phyloP scores from a whole-genome alignment of 345 rosid species.

The Eucalyptus tenuipes region DNA sequence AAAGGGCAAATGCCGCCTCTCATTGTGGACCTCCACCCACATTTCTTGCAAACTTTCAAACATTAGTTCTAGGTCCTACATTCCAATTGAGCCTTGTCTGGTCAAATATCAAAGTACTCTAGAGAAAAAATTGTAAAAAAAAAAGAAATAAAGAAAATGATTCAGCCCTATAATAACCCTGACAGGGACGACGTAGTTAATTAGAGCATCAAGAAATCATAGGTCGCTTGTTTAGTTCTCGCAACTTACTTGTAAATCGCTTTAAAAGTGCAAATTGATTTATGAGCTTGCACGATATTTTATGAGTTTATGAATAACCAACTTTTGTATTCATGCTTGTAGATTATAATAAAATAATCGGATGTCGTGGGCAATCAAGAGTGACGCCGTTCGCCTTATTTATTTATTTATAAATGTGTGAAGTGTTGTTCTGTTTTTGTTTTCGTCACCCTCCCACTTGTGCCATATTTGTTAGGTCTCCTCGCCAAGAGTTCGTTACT shows the following conservation, averaged over 20 bases:
- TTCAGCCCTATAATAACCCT: neutral
- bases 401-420: neutral
- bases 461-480: neutral
- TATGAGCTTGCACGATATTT: neutral
- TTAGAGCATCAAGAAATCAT: neutral
- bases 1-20: neutral
- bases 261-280: neutral
- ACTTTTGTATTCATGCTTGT: neutral
- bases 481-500: neutral
- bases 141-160: neutral
- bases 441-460: neutral
- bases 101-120: neutral
- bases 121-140: neutral
- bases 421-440: neutral
- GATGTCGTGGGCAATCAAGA: neutral
- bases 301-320: neutral
- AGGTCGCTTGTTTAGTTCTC: neutral
- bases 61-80: neutral
- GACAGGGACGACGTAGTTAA: rapidly evolving
- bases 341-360: neutral
- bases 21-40: neutral
- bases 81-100: neutral
- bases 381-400: neutral
- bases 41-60: neutral
- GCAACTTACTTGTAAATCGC: rapidly evolving